Conservation (phyloP, 495 filamentous ascomycete genomes). For the Hypoxylon intermedium region DNA sequence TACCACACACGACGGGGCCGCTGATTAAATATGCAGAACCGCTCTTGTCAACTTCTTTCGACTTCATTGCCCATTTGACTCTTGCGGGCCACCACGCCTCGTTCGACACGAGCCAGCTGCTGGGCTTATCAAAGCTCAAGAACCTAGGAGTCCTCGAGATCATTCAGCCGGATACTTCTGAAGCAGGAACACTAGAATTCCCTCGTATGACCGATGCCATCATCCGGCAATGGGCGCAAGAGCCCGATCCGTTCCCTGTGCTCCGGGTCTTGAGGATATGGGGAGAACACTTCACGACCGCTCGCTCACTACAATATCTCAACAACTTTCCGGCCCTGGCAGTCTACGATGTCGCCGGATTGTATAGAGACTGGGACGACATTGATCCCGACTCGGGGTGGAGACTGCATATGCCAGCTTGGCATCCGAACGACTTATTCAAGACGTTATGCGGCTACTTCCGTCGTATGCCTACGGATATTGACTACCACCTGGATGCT, state of each 20-base stretch:
- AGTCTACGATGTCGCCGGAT: slow-evolving; percentile 33
- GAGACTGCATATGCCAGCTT: not conserved
- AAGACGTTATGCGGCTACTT: not conserved
- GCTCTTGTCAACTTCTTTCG: slow-evolving; percentile 19
- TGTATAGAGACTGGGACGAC: slow-evolving; percentile 24
- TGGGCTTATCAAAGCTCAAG: slow-evolving; percentile 36
- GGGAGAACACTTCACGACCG: slow-evolving; percentile 22
- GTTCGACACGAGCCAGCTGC: slow-evolving; percentile 34
- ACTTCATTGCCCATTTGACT: slow-evolving; percentile 42
- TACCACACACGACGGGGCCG: slow-evolving; percentile 12
- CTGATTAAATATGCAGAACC: slow-evolving; percentile 36
- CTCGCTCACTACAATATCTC: slow-evolving; percentile 32
- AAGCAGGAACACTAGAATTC: not conserved
- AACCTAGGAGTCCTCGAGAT: slow-evolving; percentile 47
- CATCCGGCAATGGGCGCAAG: slow-evolving; percentile 41
- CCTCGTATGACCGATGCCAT: slow-evolving; percentile 39
- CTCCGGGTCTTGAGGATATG: slow-evolving; percentile 43
- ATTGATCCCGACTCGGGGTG: not conserved
- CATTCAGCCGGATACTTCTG: slow-evolving; percentile 3
- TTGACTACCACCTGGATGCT: too few relatives aligned
- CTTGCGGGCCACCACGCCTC: slow-evolving; percentile 21
- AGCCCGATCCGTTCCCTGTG: slow-evolving; percentile 34
- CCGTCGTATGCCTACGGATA: too few relatives aligned
- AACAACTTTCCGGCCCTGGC: slow-evolving; percentile 36
- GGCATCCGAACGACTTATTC: not conserved